Evolutionary conservation across 305 asterid species (phyloP), one percentile per base, ranked within the genome.

Genomic region (Fraxinus paxiana): DNA sequence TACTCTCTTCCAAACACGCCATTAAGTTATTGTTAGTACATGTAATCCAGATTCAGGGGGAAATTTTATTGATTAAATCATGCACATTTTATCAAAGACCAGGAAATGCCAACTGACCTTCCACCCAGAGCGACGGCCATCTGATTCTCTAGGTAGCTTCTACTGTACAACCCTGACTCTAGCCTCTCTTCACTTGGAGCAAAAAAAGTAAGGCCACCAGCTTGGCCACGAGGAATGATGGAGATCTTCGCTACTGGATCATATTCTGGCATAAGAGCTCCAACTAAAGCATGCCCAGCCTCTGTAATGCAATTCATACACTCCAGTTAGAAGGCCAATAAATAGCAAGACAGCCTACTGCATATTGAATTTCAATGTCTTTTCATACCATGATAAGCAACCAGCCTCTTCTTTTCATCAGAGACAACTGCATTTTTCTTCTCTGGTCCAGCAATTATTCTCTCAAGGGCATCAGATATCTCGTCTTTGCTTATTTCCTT

Each of bases 71-170:
- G 13, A 69, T 67, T 71, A 63, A 41, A 61, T 74, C 54, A 31
- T 18, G 31, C 37, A 30, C 54, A 24, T 35, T 70, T 51, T 63
- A 78, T 28, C 41, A 2, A 30, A 48, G n/a, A 28, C 72, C 18
- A 34, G 17, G 63, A 43, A 43, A 77, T 28, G 74, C 54, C 9
- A 67, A 77, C 91, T 72, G 22, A 92, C 98, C 99, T 93, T 88
- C 99, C 98, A 73, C 99, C 99, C 9, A 96, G 92, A 38, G 98
- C 98, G 31, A 94, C 98, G 1, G 99, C 97, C 99, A 95, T 95
- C 86, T 94, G 99, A 88, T 95, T 95, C 88, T 93, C 99, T 22
- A 94, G 87, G 91, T 95, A 94, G 89, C 97, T 94, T 85, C 97
- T 88, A 83, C 98, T 93, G 91, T 95, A 95, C 80, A 93, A 79